Evolutionary conservation across 2,329 filamentous ascomycete genomes (phyloP), one percentile per base, ranked within the genome.

Genomic region (Sporothrix pallida): DNA sequence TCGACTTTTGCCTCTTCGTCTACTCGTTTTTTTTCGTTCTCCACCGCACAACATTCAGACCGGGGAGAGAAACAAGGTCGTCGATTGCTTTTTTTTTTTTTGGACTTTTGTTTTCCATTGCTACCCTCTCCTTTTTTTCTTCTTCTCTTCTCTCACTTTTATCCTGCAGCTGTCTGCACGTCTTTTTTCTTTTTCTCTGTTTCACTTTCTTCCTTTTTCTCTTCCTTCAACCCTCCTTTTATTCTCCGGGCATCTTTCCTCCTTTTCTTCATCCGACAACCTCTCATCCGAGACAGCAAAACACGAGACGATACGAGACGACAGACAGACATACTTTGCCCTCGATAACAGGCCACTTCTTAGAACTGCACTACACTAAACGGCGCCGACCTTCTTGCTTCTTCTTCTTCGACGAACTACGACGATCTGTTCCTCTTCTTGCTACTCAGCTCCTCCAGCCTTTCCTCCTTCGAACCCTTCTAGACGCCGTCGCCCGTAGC

Each of bases 351-450:
- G 3, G 5, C 60, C 37, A 65, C 50, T 62, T 31, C 31, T 62
- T 65, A 46, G 20, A 20, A 20, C n/a, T 42, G 6, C 20, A 42
- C 37, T 42, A 46, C 23, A 65, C 60, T 63, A 65, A 20, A 65
- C 37, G 17, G 5, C n/a, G n/a, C 13, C 58, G 23, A 26, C 63
- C 26, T 48, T 13, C 42, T 26, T 5, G 4, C 26, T 48, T 13
- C 42, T 26, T 5, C 31, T 15, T 52, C 46, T 68, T 46, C 65
- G 65, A 68, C 37, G 52, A 44, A 44, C 62, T n/a, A 48, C 42
- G 65, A 52, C 65, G 65, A 68, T 68, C 65, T 68, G 46, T 37
- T 67, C 31, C 65, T 44, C 23, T 52, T 37, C 65, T 68, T 7
- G 65, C 12, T 68, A 15, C 26, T 50, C 46, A 52, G 46, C 48